phyloP scores from a whole-genome alignment of 176 grass and related monocot species.

The Aechmea fasciata region DNA sequence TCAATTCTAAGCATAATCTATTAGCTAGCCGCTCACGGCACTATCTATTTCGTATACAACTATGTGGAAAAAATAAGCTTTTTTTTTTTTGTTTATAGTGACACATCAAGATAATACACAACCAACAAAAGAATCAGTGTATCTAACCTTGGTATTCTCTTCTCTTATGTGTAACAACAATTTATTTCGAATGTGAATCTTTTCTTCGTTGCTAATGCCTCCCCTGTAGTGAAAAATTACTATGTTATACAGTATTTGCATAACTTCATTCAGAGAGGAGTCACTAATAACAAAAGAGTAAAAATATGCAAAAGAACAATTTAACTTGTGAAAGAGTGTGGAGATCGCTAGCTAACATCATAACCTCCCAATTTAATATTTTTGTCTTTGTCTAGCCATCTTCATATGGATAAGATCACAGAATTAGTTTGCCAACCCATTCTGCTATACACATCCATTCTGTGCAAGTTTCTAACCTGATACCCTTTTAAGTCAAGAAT shows the following conservation, averaged over 20 bases:
- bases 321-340: too few species aligned
- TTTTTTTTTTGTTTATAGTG: background rate
- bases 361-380: background rate
- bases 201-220: constrained; percentile 94
- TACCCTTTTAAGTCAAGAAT: too few species aligned
- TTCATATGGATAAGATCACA: too few species aligned
- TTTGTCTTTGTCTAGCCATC: too few species aligned
- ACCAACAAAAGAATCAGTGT: background rate
- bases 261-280: background rate
- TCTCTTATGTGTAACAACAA: constrained; percentile 82
- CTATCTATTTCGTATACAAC: constrained; percentile 1
- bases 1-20: constrained; percentile 4
- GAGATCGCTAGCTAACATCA: background rate
- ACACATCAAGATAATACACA: background rate
- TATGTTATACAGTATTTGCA: constrained; percentile 10
- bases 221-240: constrained; percentile 47
- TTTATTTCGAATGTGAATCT: constrained; percentile 81
- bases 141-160: constrained; percentile 71
- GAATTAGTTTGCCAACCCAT: too few species aligned
- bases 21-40: background rate
- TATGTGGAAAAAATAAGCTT: background rate
- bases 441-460: too few species aligned
- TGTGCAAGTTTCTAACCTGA: too few species aligned
- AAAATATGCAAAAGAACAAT: background rate
- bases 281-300: background rate